These are phyloP conservation scores for Bryopsis sp. DNA, from an alignment of 139 green algal species.

Conservation along the genomic window DNA sequence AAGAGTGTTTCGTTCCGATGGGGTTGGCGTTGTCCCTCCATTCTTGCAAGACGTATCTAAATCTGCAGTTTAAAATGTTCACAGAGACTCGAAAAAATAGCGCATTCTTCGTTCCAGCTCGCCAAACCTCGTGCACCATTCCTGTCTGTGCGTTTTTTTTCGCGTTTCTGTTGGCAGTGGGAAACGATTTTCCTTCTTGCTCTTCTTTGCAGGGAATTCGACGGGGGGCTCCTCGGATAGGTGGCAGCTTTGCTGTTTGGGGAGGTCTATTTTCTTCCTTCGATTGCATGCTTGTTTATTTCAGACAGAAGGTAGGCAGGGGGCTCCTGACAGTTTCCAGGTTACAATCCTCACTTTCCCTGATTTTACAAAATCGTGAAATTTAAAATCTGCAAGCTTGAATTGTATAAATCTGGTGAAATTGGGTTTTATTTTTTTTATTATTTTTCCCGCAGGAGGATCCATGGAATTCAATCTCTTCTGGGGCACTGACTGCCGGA, in stretches of 20 bases:
- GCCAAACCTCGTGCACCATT: too few relatives aligned
- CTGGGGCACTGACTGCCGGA: slow-evolving; percentile 83
- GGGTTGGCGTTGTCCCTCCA: background rate
- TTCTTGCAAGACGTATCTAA: background rate
- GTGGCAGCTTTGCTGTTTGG: slow-evolving; percentile 98
- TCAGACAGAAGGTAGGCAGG: slow-evolving; percentile 68
- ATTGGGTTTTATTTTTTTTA: too few relatives aligned
- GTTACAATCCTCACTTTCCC: background rate
- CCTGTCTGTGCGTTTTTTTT: too few relatives aligned
- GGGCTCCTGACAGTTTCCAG: background rate
- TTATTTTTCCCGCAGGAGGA: slow-evolving; percentile 67
- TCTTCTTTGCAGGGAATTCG: slow-evolving; percentile 56
- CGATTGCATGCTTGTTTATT: slow-evolving; percentile 90
- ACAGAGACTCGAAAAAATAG: too few relatives aligned
- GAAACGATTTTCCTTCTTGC: too few relatives aligned
- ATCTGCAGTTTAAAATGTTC: too few relatives aligned
- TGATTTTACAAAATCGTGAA: too few relatives aligned
- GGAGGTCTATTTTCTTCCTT: slow-evolving; percentile 94
- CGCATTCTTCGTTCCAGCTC: too few relatives aligned
- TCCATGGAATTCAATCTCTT: slow-evolving; percentile 94
- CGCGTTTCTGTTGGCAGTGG: too few relatives aligned
- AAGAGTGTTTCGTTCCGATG: background rate
- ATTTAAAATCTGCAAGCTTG: too few relatives aligned
- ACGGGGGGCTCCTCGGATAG: slow-evolving; percentile 81
- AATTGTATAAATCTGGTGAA: too few relatives aligned